Base-by-base conservation (phyloP, 208 protist species). In the Acanthamoeba healyi region DNA sequence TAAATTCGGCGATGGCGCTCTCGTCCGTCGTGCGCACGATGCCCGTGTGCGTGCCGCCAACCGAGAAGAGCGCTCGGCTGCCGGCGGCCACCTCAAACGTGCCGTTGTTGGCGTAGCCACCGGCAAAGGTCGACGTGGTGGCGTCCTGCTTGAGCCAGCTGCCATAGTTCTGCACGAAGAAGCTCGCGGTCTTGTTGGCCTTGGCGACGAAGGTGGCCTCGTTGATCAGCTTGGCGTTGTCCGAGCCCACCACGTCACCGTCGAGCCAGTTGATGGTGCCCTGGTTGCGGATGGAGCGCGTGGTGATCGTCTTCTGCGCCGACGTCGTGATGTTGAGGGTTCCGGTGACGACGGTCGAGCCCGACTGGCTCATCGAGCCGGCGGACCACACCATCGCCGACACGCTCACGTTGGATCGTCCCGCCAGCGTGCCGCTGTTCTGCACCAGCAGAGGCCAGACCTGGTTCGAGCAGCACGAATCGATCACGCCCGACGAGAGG, bases 61-160 rank as follows among this genome's bases (percentile, higher is more conserved):
- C 40, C 6, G 77, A 34, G 65, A 92, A 92, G 24, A 92, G 61
- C 32, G 61, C 86, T 7, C 61, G 36, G 29, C 44, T 86, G 51
- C 86, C 61, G 15, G 36, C 86, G 46, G 36, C 61, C 65, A 92
- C 86, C 56, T 67, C 29, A 58, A 92, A 58, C 14, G 58, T 92
- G 46, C 86, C 86, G 86, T 74, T 92, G 58, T 92, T 92, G 61
- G 36, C 86, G 86, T 92, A 92, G 86, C 86, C 65, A 34, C 86
- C 86, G 0, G 86, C 61, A 36, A 92, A 92, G 38, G 86, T 92
- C 38, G 77, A 58, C 44, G 77, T 86, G n/a, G 44, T 61, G 77
- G 12, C 38, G 58, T 22, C 38, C 56, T 92, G 65, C 65, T 92
- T 92, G 86, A 49, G 46, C 86, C 86, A 92, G 29, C 40, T 92